Base-by-base conservation (phyloP, 2,329 filamentous ascomycete genomes). In the Claviceps quebecensis region DNA sequence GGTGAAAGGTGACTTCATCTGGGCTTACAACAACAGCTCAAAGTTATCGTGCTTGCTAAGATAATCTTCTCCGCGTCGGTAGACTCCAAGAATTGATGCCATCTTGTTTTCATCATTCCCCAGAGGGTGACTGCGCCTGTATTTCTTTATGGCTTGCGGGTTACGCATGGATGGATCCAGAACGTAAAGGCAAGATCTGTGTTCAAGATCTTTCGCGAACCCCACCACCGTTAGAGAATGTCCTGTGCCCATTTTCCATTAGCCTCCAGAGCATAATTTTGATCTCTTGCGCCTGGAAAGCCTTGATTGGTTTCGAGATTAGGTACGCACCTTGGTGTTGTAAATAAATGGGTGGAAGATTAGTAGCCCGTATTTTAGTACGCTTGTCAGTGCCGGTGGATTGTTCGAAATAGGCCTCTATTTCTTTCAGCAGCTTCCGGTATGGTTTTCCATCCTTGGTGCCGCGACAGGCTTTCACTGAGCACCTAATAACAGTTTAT, bases 161-260 rank as follows among this genome's bases (percentile, higher is more conserved):
- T 89, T 84, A 51, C 77, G 81, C 64, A 87, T 88, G 69, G 86
- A 85, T 1, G 91, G 89, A 63, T 97, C 90, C 63, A 95, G 95
- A 13, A 95, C 86, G 0, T 97, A 72, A 17, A 97, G 70, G 57
- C 86, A 85, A 49, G 74, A 70, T 17, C 72, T 70, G 26, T 86
- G 85, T 53, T 84, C 75, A 37, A 68, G 71, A 29, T 75, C 77
- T 56, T 77, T 79, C 66, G 96, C 89, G 26, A 95, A 74, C 0
- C 91, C 91, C 51, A 97, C 74, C 49, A 97, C 88, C 0, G 88
- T 95, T 71, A 95, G 74, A 1, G 90, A 96, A 65, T 97, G 91
- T 2, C 89, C 87, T 76, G 26, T 38, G 2, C 8, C 22, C 38
- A n/a, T 9, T 22, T 1, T 4, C 6, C 2, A 9, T 50, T 19